Base-by-base conservation (phyloP, 352 stramenopile species). In the Phytophthora hibernalis region DNA sequence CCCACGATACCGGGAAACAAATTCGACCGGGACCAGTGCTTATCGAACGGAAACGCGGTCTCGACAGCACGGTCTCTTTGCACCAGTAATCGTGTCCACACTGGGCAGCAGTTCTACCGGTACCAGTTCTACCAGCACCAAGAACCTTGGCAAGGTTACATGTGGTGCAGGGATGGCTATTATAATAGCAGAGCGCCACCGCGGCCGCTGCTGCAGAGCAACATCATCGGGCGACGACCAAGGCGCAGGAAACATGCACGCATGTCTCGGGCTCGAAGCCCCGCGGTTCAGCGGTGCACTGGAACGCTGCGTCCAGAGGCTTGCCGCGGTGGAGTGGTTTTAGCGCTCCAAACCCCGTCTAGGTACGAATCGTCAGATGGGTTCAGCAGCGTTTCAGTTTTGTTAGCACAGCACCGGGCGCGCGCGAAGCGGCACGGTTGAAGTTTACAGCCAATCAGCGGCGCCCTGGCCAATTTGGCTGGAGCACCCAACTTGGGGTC, bases 331-430 rank as follows among this genome's bases (percentile, higher is more conserved):
- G 30, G 30, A 24, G 26, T n/a, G n/a, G n/a, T 0, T 18, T 40
- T 40, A 20, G 30, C 49, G 49, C 30, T 20, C n/a, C n/a, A 22
- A 11, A n/a, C 40, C 44, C 21, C 21, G 21, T 35, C 21, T 51
- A 37, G 35, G 30, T 54, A 28, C 57, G 37, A 59, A 59, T 43
- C 50, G 61, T 47, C 59, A 68, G 59, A 72, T 72, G 65, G 65
- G 51, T 65, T 55, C 65, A 44, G 65, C 61, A 74, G 61, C 65
- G 68, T 74, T 74, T 65, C 60, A 74, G 65, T 33, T 16, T 26
- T 24, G 35, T 28, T 16, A 42, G 47, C 8, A 2, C 65, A 70
- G 61, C 52, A 44, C 31, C 65, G 37, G 55, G 22, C 63, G 42
- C 28, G 26, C 54, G 35, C 31, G 30, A 52, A 38, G 24, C 13